A percentile compares a stretch with the other conserved stretches of the same genome.
Conservation (phyloP, 805 yeast genomes). For the Kuraishia ogatae region DNA sequence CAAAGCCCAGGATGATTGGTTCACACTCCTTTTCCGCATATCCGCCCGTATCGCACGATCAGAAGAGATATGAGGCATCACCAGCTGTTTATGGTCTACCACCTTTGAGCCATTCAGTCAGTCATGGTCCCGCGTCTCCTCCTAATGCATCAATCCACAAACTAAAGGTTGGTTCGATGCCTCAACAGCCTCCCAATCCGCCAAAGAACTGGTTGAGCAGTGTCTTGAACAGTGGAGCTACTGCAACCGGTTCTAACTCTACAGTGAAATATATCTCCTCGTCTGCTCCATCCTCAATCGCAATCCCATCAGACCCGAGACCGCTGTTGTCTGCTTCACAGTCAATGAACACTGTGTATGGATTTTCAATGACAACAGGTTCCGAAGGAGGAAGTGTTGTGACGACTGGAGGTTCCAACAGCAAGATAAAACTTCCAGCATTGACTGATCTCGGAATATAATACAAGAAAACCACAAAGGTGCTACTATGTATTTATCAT, state of each 20-base stretch:
- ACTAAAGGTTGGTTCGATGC: background rate
- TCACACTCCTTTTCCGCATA: background rate
- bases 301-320: background rate
- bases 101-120: background rate
- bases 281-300: background rate
- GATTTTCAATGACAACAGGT: background rate
- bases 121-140: background rate
- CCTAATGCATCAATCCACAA: background rate
- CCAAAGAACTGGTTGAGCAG: slow-evolving; percentile 1
- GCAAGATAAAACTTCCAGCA: background rate
- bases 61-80: background rate
- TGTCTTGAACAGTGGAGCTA: background rate
- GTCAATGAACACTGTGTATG: background rate
- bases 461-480: background rate
- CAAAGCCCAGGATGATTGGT: background rate
- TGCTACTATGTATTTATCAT: background rate
- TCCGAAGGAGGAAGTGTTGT: background rate
- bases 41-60: background rate
- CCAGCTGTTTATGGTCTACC: background rate
- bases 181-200: background rate
- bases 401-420: background rate
- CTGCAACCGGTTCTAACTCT: background rate
- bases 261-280: background rate
- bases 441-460: background rate
- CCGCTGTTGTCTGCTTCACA: background rate